These are phyloP conservation scores for Gilbertella persicaria DNA, from an alignment of 371 early-diverging fungal genomes.

Conservation along the genomic window DNA sequence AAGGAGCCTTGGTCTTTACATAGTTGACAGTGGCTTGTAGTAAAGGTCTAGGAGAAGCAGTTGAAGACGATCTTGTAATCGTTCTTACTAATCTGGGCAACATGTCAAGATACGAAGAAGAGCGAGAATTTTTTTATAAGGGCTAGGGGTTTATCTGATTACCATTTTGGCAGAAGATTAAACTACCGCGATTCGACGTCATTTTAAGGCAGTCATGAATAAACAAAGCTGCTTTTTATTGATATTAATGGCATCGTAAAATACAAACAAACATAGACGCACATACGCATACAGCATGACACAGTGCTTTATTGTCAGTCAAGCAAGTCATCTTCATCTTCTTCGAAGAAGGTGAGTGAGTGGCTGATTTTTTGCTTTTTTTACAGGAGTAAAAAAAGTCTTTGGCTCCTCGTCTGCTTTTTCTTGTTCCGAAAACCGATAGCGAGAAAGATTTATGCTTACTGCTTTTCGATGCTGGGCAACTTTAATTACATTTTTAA, in stretches of 20 bases:
- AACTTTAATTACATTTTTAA: neutral
- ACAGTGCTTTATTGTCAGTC: too few species aligned
- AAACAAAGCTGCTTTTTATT: too few species aligned
- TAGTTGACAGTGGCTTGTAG: neutral
- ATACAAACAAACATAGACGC: too few species aligned
- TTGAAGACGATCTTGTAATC: neutral
- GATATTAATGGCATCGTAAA: too few species aligned
- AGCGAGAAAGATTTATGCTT: neutral
- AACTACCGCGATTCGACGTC: too few species aligned
- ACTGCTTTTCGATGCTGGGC: slow-evolving; percentile 2
- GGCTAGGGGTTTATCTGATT: too few species aligned
- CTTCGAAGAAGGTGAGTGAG: too few species aligned
- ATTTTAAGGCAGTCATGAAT: too few species aligned
- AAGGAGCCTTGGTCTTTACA: neutral
- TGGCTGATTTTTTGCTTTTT: too few species aligned
- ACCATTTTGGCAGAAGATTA: too few species aligned
- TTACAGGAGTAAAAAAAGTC: too few species aligned
- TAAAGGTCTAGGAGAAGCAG: neutral
- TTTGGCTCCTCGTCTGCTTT: neutral
- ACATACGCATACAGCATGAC: too few species aligned
- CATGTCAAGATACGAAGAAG: neutral
- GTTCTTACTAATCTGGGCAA: neutral
- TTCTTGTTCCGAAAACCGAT: neutral
- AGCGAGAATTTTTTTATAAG: neutral
- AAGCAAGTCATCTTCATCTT: slow-evolving; percentile 1